Base-by-base conservation (phyloP, 148 eudicot genomes). In the Persicaria maculosa region DNA sequence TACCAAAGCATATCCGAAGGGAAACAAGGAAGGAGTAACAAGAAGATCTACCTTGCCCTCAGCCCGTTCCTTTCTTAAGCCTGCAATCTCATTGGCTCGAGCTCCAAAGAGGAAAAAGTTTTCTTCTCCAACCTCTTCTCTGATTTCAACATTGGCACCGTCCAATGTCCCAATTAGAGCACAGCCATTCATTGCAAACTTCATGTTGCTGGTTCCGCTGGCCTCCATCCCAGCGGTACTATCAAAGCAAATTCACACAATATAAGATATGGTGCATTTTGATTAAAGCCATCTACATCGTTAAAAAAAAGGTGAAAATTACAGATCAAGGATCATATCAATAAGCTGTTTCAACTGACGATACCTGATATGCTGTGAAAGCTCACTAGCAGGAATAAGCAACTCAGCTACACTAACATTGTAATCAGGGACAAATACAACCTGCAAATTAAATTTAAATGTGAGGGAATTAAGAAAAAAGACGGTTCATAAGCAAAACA, bases 191-290 rank as follows among this genome's bases (percentile, higher is more conserved):
- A 93, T 93, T 9, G 97, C 77, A 83, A 93, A 94, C 87, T 94
- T 94, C 98, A 94, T 94, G 87, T 94, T 94, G 89, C 98, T 94
- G 80, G 98, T 94, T 83, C 98, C 98, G 85, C 98, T 94, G 69
- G 97, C 97, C 85, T 91, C 98, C 98, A 91, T 93, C 70, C 97
- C 97, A 82, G 98, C 97, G 78, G 97, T 89, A 79, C 97, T 91
- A 74, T 31, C 17, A 12, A 19, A 79, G 22, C 67, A 46, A 10
- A 9, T 46, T 54, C 73, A 59, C 16, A 71, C 54, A 48, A 71
- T 8, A 44, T 71, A 15, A 65, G 70, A 65, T 65, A 40, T 65
- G 70, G 15, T 65, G 45, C 46, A 36, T 59, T 20, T 20, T 19
- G 43, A 8, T 59, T 14, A 22, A 31, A 59, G 67, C 25, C 67